phyloP scores from a whole-genome alignment of 2,329 filamentous ascomycete species.

The Aschersonia sp. region DNA sequence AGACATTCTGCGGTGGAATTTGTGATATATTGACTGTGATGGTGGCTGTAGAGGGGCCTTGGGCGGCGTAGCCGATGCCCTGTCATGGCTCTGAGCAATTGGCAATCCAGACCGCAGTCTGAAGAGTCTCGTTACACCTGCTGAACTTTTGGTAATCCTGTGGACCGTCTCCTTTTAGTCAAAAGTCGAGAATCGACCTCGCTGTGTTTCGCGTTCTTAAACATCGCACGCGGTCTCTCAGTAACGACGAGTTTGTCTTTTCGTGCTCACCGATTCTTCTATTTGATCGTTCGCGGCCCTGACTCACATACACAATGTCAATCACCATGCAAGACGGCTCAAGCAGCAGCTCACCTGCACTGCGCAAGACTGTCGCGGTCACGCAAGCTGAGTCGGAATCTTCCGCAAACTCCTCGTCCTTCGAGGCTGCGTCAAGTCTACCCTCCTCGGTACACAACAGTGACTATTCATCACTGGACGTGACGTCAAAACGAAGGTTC shows the following conservation, averaged over 20 bases:
- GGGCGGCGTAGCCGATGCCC: not conserved
- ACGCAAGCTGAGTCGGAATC: not conserved
- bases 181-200: not conserved
- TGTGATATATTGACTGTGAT: not conserved
- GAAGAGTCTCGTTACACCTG: no score
- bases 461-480: slow-evolving; percentile 2
- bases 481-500: slow-evolving; percentile 10
- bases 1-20: not conserved
- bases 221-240: not conserved
- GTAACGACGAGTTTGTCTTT: not conserved
- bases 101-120: no score
- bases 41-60: not conserved
- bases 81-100: not conserved
- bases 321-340: not conserved
- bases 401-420: slow-evolving; percentile 1
- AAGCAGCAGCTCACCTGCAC: not conserved
- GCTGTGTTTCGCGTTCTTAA: not conserved
- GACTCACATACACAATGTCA: no score
- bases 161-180: not conserved
- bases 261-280: no score
- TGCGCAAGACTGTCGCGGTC: not conserved
- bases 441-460: not conserved
- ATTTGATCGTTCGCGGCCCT: no score
- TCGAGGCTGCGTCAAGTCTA: not conserved
- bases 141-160: no score